Conservation (phyloP, 78 protist species). For the Polysphondylium violaceum region DNA sequence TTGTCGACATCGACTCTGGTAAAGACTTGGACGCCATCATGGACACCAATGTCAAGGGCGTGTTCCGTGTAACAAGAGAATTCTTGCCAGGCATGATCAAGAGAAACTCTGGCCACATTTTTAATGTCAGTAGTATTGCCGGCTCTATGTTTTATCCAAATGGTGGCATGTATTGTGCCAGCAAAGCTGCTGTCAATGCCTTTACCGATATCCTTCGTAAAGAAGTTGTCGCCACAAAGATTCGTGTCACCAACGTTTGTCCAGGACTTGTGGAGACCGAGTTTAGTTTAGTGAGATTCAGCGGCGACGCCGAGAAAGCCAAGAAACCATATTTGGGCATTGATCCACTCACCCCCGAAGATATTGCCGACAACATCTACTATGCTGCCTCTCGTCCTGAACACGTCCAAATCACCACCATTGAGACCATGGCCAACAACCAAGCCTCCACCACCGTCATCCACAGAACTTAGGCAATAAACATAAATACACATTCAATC, state of each 20-base stretch:
- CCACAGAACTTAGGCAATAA: too few relatives aligned
- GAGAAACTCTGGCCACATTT: slow-evolving; percentile 78
- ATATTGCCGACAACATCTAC: slow-evolving; percentile 83
- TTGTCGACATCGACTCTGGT: neutral
- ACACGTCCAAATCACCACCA: slow-evolving; percentile 82
- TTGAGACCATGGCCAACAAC: slow-evolving; percentile 72
- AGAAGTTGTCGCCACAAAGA: slow-evolving; percentile 81
- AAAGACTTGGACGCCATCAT: slow-evolving; percentile 36
- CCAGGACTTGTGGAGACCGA: slow-evolving; percentile 91
- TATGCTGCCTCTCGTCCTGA: slow-evolving; percentile 84
- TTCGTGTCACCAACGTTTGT: slow-evolving; percentile 82
- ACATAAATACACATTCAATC: too few relatives aligned
- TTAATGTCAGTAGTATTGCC: slow-evolving; percentile 83
- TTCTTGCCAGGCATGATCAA: slow-evolving; percentile 66
- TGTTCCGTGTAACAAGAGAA: slow-evolving; percentile 37
- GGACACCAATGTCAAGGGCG: slow-evolving; percentile 82
- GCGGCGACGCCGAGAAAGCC: slow-evolving; percentile 82
- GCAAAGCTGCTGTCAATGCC: slow-evolving; percentile 88
- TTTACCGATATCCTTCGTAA: slow-evolving; percentile 80
- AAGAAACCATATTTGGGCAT: slow-evolving; percentile 71
- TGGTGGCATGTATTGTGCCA: slow-evolving; percentile 85
- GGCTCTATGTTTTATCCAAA: slow-evolving; percentile 79
- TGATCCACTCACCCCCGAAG: slow-evolving; percentile 63
- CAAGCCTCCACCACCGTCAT: slow-evolving; percentile 68
- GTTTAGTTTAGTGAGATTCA: slow-evolving; percentile 77